Evolutionary conservation across 805 yeast genomes (phyloP).

Genomic region (Isabelozyma heimii): DNA sequence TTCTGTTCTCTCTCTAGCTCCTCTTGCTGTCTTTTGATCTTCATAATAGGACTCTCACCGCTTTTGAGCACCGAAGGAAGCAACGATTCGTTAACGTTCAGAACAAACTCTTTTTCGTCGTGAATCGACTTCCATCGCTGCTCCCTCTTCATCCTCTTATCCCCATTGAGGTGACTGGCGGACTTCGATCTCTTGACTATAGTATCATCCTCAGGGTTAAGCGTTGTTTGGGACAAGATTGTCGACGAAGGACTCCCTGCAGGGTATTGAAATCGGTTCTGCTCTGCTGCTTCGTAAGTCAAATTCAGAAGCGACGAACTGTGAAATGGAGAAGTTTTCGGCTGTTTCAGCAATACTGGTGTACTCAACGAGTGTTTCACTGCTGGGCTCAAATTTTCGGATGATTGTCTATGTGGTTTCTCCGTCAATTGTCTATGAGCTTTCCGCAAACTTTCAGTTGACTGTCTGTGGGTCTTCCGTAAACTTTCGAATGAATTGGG

Average conservation of each 20-base stretch:
- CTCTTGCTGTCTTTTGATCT: slow-evolving; percentile 17
- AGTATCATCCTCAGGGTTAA: not conserved
- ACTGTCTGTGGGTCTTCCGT: not conserved
- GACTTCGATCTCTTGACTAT: slow-evolving; percentile 24
- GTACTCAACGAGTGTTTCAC: not conserved
- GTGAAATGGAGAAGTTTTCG: not conserved
- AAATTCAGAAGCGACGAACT: not conserved
- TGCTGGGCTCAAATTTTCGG: not conserved
- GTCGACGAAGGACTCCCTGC: not conserved
- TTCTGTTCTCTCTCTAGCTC: not conserved
- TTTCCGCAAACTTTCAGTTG: not conserved
- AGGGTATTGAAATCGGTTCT: too few relatives aligned
- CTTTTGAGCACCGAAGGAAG: slow-evolving; percentile 32
- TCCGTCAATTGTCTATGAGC: not conserved
- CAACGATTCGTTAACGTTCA: slow-evolving; percentile 27
- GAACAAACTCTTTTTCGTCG: slow-evolving; percentile 25
- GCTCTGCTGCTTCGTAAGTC: too few relatives aligned
- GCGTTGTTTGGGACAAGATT: not conserved
- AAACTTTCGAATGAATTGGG: not conserved
- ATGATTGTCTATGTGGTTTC: not conserved
- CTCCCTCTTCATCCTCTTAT: slow-evolving; percentile 10
- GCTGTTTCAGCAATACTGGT: not conserved
- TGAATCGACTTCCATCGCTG: slow-evolving; percentile 23
- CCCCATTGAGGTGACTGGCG: slow-evolving; percentile 13
- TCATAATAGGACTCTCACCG: slow-evolving; percentile 31